These are phyloP conservation scores for Setaria italica DNA, from an alignment of 202 grass and related monocot species.

Conservation along the genomic window DNA sequence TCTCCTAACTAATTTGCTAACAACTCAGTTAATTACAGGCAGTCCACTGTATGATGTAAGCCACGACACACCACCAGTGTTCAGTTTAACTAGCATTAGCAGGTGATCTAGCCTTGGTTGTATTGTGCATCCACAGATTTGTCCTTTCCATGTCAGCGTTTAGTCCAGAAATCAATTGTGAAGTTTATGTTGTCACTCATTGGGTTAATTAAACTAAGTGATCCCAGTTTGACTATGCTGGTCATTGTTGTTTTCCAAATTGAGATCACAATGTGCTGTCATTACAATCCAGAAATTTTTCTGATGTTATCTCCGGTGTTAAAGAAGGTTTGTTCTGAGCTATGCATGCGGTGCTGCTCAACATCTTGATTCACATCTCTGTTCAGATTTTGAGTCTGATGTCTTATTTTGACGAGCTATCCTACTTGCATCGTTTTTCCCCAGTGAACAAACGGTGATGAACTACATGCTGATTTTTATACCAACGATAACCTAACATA, in stretches of 20 bases:
- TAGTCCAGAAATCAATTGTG: background rate
- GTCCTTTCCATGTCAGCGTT: slow-evolving; percentile 34
- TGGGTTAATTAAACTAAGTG: slow-evolving; percentile 43
- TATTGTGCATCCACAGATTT: slow-evolving; percentile 46
- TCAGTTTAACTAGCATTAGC: slow-evolving; percentile 44
- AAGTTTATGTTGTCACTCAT: slow-evolving; percentile 25
- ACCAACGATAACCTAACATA: slow-evolving; percentile 34
- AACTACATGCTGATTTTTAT: slow-evolving; percentile 3
- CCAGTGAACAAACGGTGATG: background rate
- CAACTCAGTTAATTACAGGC: slow-evolving; percentile 49
- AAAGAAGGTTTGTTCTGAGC: slow-evolving; percentile 26
- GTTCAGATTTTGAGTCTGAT: slow-evolving; percentile 36
- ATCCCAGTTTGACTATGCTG: slow-evolving; percentile 46
- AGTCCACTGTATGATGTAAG: slow-evolving; percentile 28
- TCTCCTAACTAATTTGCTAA: slow-evolving; percentile 54
- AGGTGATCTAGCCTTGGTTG: slow-evolving; percentile 43
- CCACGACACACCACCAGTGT: slow-evolving; percentile 15
- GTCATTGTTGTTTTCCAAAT: slow-evolving; percentile 40
- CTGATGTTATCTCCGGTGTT: background rate
- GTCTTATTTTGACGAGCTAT: background rate
- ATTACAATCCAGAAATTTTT: slow-evolving; percentile 36
- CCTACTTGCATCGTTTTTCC: slow-evolving; percentile 12
- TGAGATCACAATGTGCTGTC: slow-evolving; percentile 37
- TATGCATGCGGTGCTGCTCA: slow-evolving; percentile 13
- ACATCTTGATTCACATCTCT: slow-evolving; percentile 23